These are phyloP conservation scores for Saccharomycopsis synnaedendra DNA, from an alignment of 805 yeast genomes.

Conservation along the genomic window DNA sequence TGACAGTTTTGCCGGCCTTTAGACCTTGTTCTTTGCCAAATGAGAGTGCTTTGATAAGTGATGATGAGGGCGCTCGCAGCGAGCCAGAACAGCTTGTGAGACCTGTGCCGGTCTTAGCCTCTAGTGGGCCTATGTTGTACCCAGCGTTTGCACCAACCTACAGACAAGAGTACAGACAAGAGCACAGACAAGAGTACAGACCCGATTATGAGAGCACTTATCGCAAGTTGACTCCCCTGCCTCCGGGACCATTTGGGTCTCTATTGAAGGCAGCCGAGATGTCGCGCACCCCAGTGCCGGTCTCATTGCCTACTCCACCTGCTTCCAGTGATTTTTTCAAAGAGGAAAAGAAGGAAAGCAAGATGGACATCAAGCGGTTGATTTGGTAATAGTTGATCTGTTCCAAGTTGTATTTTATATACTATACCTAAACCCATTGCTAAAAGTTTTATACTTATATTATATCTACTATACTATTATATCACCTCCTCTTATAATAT, in stretches of 20 bases:
- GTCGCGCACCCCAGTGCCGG: neutral
- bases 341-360: neutral
- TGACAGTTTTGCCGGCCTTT: neutral
- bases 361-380: conserved; percentile 14
- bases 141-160: neutral
- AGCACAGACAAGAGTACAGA: no score
- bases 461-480: no score
- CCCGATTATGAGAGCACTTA: neutral
- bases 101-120: neutral
- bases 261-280: neutral
- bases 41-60: conserved; percentile 7
- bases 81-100: neutral
- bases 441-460: no score
- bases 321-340: neutral
- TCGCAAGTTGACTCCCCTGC: neutral
- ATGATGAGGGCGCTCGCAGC: neutral
- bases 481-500: no score
- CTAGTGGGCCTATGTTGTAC: neutral
- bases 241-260: neutral
- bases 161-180: no score
- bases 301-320: neutral
- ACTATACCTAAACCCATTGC: no score
- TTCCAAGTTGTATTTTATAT: neutral
- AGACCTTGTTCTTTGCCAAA: conserved; percentile 4
- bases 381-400: conserved; percentile 3